Evolutionary conservation across 2,329 filamentous ascomycete genomes (phyloP).

Genomic region (Ophiostoma ulmi): DNA sequence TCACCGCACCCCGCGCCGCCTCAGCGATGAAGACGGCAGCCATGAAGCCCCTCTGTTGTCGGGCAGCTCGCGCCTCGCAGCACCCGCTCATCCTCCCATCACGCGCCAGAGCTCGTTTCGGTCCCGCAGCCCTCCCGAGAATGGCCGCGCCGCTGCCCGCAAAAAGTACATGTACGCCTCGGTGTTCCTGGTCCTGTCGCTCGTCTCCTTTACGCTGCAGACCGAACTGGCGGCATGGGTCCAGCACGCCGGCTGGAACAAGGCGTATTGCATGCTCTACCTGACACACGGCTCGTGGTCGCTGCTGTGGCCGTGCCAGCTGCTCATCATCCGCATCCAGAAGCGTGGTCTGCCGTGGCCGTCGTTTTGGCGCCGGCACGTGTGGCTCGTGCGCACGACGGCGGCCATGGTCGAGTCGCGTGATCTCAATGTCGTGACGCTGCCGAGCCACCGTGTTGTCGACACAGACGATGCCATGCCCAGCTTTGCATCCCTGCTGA

Average conservation of each 20-base stretch:
- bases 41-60: background rate
- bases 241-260: constrained; percentile 90
- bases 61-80: background rate
- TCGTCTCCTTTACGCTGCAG: constrained; percentile 87
- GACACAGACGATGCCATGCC: background rate
- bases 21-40: background rate
- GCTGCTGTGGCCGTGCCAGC: constrained; percentile 79
- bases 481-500: background rate
- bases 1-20: constrained; percentile 2
- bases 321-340: constrained; percentile 73
- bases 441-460: background rate
- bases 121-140: constrained; percentile 66
- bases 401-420: constrained; percentile 80
- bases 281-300: constrained; percentile 93
- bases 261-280: constrained; percentile 99
- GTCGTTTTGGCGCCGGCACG: constrained; percentile 71
- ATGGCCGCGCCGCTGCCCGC: constrained; percentile 56
- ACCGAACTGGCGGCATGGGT: constrained; percentile 95
- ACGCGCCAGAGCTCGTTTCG: constrained; percentile 64
- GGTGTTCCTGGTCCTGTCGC: constrained; percentile 74
- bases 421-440: constrained; percentile 52
- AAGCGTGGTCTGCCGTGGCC: constrained; percentile 74
- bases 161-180: constrained; percentile 83
- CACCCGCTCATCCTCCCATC: background rate
- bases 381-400: constrained; percentile 48